A percentile compares a stretch with the other conserved stretches of the same genome.
phyloP scores from a whole-genome alignment of 1,284 basidiomycete genomes.

The Leccinum pachyderme region DNA sequence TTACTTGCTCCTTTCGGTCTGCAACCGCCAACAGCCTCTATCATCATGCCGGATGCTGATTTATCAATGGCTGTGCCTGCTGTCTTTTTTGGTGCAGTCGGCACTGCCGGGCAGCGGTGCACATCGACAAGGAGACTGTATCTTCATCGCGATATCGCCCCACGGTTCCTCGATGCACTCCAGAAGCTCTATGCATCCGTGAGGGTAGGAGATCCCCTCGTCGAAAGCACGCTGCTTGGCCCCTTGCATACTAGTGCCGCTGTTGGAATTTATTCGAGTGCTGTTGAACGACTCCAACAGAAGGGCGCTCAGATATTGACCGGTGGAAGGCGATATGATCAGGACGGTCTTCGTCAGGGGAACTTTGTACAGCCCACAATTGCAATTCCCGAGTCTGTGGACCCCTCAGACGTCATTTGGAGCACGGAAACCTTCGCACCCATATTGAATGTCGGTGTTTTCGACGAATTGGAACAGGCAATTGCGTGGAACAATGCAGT shows the following conservation, averaged over 20 bases:
- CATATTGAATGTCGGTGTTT: slow-evolving; percentile 83
- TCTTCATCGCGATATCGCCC: slow-evolving; percentile 79
- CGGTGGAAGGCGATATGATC: slow-evolving; percentile 59
- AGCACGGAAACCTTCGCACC: slow-evolving; percentile 85
- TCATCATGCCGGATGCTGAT: slow-evolving; percentile 93
- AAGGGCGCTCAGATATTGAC: slow-evolving; percentile 75
- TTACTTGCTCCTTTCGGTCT: slow-evolving; percentile 19
- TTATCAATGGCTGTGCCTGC: slow-evolving; percentile 84
- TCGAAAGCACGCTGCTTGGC: slow-evolving; percentile 72
- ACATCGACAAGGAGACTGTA: slow-evolving; percentile 90
- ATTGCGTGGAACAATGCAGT: slow-evolving; percentile 93
- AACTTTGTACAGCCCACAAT: slow-evolving; percentile 91
- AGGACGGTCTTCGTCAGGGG: slow-evolving; percentile 57
- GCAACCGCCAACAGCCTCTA: slow-evolving; percentile 57
- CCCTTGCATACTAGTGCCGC: slow-evolving; percentile 78
- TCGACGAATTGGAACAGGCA: slow-evolving; percentile 88
- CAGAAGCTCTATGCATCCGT: slow-evolving; percentile 69
- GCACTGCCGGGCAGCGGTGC: slow-evolving; percentile 93
- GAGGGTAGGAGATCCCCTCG: slow-evolving; percentile 81
- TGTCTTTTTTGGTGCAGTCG: slow-evolving; percentile 92
- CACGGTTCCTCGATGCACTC: slow-evolving; percentile 73
- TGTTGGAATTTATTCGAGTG: slow-evolving; percentile 62
- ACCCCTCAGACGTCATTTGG: slow-evolving; percentile 65
- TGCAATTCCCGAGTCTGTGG: slow-evolving; percentile 58
- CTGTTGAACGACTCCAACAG: slow-evolving; percentile 62